phyloP scores from a whole-genome alignment of 768 basidiomycete species.

The Holtermannia corniformis region DNA sequence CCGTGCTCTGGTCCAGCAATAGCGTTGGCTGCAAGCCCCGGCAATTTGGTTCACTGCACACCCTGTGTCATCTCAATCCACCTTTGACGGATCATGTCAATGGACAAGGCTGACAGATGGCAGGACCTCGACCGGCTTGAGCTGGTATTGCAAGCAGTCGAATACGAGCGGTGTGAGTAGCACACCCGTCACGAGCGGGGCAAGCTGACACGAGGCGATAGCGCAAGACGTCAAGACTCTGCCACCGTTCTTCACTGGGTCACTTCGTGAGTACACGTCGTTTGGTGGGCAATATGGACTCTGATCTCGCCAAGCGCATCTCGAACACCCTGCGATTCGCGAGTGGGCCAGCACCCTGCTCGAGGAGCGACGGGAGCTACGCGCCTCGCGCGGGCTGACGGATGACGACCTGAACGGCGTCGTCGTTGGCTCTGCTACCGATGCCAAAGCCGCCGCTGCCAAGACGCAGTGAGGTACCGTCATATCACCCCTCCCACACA shows the following conservation, averaged over 20 bases:
- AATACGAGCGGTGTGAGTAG: slow-evolving; percentile 41
- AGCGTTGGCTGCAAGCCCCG: too few relatives aligned
- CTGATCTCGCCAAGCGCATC: slow-evolving; percentile 18
- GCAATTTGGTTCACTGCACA: too few relatives aligned
- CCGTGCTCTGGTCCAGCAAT: too few relatives aligned
- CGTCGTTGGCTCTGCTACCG: slow-evolving; percentile 5
- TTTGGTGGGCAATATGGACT: background rate
- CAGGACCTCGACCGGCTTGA: slow-evolving; percentile 42
- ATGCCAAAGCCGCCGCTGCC: background rate
- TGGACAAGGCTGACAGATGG: too few relatives aligned
- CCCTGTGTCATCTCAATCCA: too few relatives aligned
- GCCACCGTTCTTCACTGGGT: slow-evolving; percentile 34
- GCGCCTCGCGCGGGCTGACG: slow-evolving; percentile 30
- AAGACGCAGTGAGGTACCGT: too few relatives aligned
- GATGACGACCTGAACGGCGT: slow-evolving; percentile 22
- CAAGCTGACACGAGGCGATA: slow-evolving; percentile 1
- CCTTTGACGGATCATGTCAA: too few relatives aligned
- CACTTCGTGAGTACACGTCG: slow-evolving; percentile 18
- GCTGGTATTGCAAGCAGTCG: slow-evolving; percentile 39
- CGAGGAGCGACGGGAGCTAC: slow-evolving; percentile 35
- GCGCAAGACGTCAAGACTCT: slow-evolving; percentile 36
- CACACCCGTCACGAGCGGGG: background rate
- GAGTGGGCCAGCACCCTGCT: slow-evolving; percentile 38
- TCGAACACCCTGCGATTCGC: slow-evolving; percentile 38
- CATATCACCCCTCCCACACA: too few relatives aligned